Evolutionary conservation across 352 stramenopile species (phyloP).

Genomic region (Phytophthora sp.): DNA sequence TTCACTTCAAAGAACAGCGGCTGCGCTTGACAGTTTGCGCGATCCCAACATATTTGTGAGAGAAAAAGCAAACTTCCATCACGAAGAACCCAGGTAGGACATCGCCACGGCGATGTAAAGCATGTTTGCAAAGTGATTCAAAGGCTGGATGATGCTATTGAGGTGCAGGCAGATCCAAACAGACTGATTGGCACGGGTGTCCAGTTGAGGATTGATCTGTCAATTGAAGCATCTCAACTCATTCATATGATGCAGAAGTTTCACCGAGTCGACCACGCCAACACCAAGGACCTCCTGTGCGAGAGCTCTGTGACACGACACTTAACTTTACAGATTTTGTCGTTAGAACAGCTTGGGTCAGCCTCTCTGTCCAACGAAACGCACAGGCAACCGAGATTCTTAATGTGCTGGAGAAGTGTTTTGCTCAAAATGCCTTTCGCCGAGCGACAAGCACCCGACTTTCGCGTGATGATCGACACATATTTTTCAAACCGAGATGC

Average conservation of each 20-base stretch:
- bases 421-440: conserved; percentile 11
- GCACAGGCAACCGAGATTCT: conserved; percentile 12
- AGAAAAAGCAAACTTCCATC: background rate
- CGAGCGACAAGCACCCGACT: conserved; percentile 1
- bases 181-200: conserved; percentile 8
- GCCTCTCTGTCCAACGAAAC: conserved; percentile 11
- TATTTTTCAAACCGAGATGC: conserved; percentile 5
- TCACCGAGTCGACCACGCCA: conserved; percentile 13
- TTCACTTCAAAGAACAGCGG: background rate
- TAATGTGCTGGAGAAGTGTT: conserved; percentile 22
- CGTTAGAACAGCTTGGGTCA: conserved; percentile 11
- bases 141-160: background rate
- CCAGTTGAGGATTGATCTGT: background rate
- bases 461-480: conserved; percentile 4
- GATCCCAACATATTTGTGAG: background rate
- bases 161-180: background rate
- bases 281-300: background rate
- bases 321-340: conserved; percentile 13
- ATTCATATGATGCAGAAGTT: conserved; percentile 36
- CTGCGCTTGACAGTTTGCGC: conserved; percentile 7
- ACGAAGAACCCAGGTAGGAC: too few species aligned
- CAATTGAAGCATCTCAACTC: conserved; percentile 5
- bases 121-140: conserved; percentile 14
- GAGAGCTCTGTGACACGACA: conserved; percentile 14
- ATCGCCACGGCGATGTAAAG: too few species aligned